Base-by-base conservation (phyloP, 306 rosid genomes). In the Cucumis sativus region DNA sequence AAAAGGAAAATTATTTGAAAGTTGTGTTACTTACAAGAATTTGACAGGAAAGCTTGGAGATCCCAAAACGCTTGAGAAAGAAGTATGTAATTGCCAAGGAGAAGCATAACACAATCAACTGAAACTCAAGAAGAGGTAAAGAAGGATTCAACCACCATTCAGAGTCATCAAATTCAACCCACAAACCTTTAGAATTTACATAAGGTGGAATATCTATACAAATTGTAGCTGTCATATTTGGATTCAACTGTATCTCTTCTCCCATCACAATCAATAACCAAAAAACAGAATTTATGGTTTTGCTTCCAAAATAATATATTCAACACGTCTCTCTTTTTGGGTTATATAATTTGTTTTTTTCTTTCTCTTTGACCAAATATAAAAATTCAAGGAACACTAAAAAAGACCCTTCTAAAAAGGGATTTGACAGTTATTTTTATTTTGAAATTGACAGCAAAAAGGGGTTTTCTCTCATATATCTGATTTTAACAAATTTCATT, bases 21-120 rank as follows among this genome's bases (percentile, higher is more conserved):
- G 4, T 64, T 65, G 43, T 13, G 14, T 52, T 51, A 77, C 85
- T 13, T 84, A 91, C 95, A 68, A 88, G 41, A 80, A 91, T 84
- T 76, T 91, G 93, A 4, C 88, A 59, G 78, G 88, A 45, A 52
- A 88, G 58, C 69, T 35, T 60, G 68, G 98, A 87, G 56, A 91
- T 8, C 17, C 86, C 77, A 37, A 88, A 68, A 13, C 81, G 91
- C 77, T 79, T 84, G 77, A 91, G 81, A 59, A 84, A 0, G 25
- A 79, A 56, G 79, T 85, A 81, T 2, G 66, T 59, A 39, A 68
- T 17, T 8, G 80, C 82, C 1, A 87, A 81, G 62, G 81, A 1
- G 33, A 8, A 58, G 74, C 89, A 89, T 37, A 91, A 81, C 1
- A 86, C 0, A 33, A 80, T 25, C 41, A 91, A 67, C 17, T 88